A percentile compares a stretch with the other conserved stretches of the same genome.
Conservation (phyloP, 2,329 filamentous ascomycete species). For the Microcyclospora pomicola region DNA sequence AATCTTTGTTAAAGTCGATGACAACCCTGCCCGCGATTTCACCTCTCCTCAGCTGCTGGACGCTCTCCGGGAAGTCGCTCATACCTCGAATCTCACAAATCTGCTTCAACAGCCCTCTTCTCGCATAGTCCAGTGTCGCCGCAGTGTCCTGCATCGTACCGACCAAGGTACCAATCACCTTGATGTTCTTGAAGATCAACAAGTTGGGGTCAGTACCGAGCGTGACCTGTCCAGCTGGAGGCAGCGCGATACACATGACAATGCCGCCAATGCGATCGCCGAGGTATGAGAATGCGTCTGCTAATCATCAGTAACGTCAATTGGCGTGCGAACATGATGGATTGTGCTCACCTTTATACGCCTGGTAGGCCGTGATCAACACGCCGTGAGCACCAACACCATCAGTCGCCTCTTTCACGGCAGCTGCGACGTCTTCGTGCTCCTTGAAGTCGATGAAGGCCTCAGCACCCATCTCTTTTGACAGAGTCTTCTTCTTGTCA, state of each 20-base stretch:
- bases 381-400: slow-evolving; percentile 35
- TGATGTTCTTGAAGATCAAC: slow-evolving; percentile 23
- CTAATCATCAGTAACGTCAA: neutral
- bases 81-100: slow-evolving; percentile 37
- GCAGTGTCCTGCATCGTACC: slow-evolving; percentile 35
- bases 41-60: slow-evolving; percentile 36
- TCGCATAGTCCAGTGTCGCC: slow-evolving; percentile 35
- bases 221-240: slow-evolving; percentile 23
- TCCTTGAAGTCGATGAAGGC: slow-evolving; percentile 43
- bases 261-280: slow-evolving; percentile 36
- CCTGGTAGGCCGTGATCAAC: slow-evolving; percentile 24
- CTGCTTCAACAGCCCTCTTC: slow-evolving; percentile 35
- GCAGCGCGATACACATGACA: slow-evolving; percentile 36
- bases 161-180: slow-evolving; percentile 28
- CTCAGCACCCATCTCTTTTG: slow-evolving; percentile 39
- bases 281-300: slow-evolving; percentile 29
- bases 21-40: slow-evolving; percentile 41
- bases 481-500: slow-evolving; percentile 32
- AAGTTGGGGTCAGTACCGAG: slow-evolving; percentile 23
- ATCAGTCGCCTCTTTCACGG: slow-evolving; percentile 33
- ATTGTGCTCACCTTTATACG: slow-evolving; percentile 15
- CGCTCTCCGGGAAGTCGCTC: slow-evolving; percentile 35
- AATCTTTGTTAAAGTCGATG: slow-evolving; percentile 37
- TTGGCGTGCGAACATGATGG: neutral
- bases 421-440: slow-evolving; percentile 24